Evolutionary conservation across 129 eudicot genomes (phyloP).

Genomic region (Escallonia rubra): DNA sequence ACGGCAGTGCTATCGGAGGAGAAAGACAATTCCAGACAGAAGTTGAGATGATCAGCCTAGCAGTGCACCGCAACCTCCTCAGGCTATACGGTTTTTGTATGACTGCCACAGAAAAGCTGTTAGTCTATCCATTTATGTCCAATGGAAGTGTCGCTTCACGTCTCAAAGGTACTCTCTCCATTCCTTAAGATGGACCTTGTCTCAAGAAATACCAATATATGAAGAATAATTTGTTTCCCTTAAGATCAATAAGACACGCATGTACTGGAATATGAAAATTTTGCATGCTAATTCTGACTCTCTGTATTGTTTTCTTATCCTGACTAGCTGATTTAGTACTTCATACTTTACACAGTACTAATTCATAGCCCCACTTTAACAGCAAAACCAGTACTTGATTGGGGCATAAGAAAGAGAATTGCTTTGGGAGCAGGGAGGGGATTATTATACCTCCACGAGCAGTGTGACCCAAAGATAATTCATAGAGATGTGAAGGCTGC

Average conservation of each 20-base stretch:
- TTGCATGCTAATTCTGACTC: not conserved
- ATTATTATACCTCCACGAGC: slow-evolving; percentile 80
- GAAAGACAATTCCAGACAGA: slow-evolving; percentile 76
- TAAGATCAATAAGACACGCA: not conserved
- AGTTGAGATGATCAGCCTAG: slow-evolving; percentile 82
- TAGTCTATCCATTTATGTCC: slow-evolving; percentile 85
- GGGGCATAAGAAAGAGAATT: slow-evolving; percentile 65
- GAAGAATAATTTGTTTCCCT: not conserved
- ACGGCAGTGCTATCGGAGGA: slow-evolving; percentile 67
- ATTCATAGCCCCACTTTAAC: slow-evolving; percentile 7
- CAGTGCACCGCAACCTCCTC: slow-evolving; percentile 85
- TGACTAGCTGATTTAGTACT: too few species aligned
- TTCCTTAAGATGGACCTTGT: not conserved
- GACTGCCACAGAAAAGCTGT: slow-evolving; percentile 69
- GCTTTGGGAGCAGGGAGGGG: slow-evolving; percentile 88
- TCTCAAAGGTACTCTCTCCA: slow-evolving; percentile 51
- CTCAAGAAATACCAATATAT: not conserved
- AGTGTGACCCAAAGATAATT: slow-evolving; percentile 88
- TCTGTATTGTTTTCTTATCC: too few species aligned
- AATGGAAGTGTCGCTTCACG: slow-evolving; percentile 91
- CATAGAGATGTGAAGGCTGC: slow-evolving; percentile 93
- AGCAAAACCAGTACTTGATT: slow-evolving; percentile 75
- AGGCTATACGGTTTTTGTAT: slow-evolving; percentile 71
- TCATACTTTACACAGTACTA: not conserved
- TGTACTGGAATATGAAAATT: too few species aligned